Percentiles rank a stretch among this genome's conserved stretches.
Conservation (phyloP, 78 protist species). For the Bodo saltans region DNA sequence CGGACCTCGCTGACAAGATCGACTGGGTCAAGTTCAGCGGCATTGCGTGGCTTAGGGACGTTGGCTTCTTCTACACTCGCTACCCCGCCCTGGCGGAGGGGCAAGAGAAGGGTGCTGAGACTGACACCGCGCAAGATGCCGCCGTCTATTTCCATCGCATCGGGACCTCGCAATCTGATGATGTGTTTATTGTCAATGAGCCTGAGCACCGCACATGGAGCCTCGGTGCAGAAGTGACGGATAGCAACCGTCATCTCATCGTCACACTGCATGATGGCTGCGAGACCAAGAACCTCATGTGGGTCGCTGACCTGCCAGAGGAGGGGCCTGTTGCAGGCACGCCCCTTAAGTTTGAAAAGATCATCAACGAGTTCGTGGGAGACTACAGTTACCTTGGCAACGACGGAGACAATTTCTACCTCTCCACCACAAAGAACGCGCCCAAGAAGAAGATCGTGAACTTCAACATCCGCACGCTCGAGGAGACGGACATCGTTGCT, state of each 20-base stretch:
- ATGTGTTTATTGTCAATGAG: constrained; percentile 43
- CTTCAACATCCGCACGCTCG: constrained; percentile 29
- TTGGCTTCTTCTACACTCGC: constrained; percentile 65
- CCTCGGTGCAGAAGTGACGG: constrained; percentile 24
- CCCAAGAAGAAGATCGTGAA: constrained; percentile 52
- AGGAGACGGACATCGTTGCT: constrained; percentile 48
- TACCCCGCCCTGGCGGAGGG: neutral
- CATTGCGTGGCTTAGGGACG: constrained; percentile 55
- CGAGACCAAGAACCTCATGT: constrained; percentile 50
- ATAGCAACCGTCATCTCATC: constrained; percentile 48
- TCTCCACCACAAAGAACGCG: constrained; percentile 67
- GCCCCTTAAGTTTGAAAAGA: neutral
- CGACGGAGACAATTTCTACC: constrained; percentile 46
- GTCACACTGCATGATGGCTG: constrained; percentile 35
- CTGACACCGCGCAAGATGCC: constrained; percentile 16
- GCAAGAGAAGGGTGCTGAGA: constrained; percentile 50
- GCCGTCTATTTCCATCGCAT: constrained; percentile 65
- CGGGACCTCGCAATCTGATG: constrained; percentile 55
- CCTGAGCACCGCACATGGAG: constrained; percentile 39
- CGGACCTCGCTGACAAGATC: constrained; percentile 45
- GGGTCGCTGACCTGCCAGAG: neutral
- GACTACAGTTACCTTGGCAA: constrained; percentile 67
- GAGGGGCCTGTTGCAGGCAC: neutral
- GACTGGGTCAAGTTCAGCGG: constrained; percentile 72
- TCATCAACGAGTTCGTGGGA: constrained; percentile 53